Base-by-base conservation (phyloP, 2,329 filamentous ascomycete genomes). In the Aspergillus nomiae region DNA sequence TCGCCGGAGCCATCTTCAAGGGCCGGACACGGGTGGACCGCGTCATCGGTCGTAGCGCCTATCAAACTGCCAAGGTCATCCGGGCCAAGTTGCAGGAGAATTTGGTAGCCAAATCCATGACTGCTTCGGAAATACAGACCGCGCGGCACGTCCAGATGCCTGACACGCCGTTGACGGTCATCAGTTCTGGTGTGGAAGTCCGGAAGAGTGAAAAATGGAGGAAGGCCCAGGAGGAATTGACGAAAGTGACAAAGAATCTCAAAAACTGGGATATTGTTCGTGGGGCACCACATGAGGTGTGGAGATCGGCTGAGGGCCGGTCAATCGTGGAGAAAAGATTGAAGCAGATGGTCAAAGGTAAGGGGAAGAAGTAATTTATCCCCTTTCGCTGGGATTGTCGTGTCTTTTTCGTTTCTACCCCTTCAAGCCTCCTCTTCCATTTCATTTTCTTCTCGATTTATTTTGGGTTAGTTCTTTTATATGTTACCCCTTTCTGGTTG, bases 81-180 rank as follows among this genome's bases (percentile, higher is more conserved):
- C 97, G 96, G 76, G 91, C 93, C 5, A 92, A 94, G 78, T 83
- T 99, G 61, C 95, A 99, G 78, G 95, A 99, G 81, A 94, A 90
- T 67, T 84, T 98, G 1, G 92, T 97, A 36, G 94, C 94, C 0
- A 86, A 89, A 67, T 92, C 91, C 0, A 87, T 98, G 69, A 92
- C 92, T 16, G 90, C 89, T 76, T 91, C 91, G 38, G 95, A 99
- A 72, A 88, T 96, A 21, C 82, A 85, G 51, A 91, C 89, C 63
- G 92, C 92, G 62, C 84, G 90, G 26, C 89, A 89, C 54, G 95
- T 98, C 59, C 92, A 97, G 78, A 85, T 86, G 62, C 83, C 84
- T n/a, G 83, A 91, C 62, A 91, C 90, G 16, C 90, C 92, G 8
- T 80, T 98, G 45, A 89, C 89, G 2, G 82, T 99, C 28, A 86